A percentile compares a stretch with the other conserved stretches of the same genome.
phyloP scores from a whole-genome alignment of 192 early-diverging fungal genomes.

The Powellomyces hirtus region DNA sequence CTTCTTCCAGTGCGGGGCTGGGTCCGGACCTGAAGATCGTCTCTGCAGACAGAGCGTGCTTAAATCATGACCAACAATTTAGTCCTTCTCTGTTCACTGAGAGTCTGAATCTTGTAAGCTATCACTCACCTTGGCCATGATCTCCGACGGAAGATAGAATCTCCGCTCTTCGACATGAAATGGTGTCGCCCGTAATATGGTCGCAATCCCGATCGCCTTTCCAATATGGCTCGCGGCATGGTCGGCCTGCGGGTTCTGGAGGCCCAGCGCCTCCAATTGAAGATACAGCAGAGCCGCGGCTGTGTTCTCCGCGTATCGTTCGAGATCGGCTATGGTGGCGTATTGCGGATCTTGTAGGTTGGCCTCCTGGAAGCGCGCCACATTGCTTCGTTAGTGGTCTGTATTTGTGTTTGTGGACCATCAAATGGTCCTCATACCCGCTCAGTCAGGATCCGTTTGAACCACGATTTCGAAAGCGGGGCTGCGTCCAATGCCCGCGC shows the following conservation, averaged over 20 bases:
- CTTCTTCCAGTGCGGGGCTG: constrained; percentile 65
- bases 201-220: constrained; percentile 81
- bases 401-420: constrained; percentile 9
- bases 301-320: constrained; percentile 87
- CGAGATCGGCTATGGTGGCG: constrained; percentile 71
- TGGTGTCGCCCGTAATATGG: constrained; percentile 71
- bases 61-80: too few species aligned
- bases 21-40: constrained; percentile 62
- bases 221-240: constrained; percentile 90
- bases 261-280: constrained; percentile 80
- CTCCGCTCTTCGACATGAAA: constrained; percentile 65
- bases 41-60: constrained; percentile 76
- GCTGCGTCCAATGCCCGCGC: constrained; percentile 55
- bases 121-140: constrained; percentile 71
- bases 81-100: too few species aligned
- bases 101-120: too few species aligned
- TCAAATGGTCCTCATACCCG: constrained; percentile 35
- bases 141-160: constrained; percentile 72
- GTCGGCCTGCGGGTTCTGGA: constrained; percentile 78
- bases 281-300: constrained; percentile 84
- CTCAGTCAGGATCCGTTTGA: constrained; percentile 75
- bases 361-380: constrained; percentile 53
- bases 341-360: constrained; percentile 66
- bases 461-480: constrained; percentile 70
- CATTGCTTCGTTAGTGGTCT: too few species aligned